Conservation (phyloP, 495 filamentous ascomycete genomes). For the Aspergillus ellipticus region DNA sequence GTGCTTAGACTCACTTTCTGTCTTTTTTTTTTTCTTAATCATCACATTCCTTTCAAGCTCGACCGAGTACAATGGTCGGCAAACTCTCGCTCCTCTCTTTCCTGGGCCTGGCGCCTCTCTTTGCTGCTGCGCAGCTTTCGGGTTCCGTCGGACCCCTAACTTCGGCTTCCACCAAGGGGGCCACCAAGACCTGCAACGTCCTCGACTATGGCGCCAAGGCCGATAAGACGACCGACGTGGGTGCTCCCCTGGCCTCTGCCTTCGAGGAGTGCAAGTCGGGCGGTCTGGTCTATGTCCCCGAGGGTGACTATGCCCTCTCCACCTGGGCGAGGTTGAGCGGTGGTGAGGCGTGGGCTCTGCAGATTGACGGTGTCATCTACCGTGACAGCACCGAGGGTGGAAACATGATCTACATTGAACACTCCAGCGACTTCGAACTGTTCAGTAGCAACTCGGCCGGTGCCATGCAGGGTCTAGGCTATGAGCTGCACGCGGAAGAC, state of each 20-base stretch:
- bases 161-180: slow-evolving; percentile 26
- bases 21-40: not conserved
- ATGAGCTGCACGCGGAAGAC: slow-evolving; percentile 32
- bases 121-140: slow-evolving; percentile 37
- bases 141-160: slow-evolving; percentile 45
- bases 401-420: slow-evolving; percentile 49
- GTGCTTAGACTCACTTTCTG: not conserved
- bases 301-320: slow-evolving; percentile 31
- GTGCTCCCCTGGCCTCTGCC: slow-evolving; percentile 42
- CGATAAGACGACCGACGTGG: slow-evolving; percentile 45
- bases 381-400: slow-evolving; percentile 41
- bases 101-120: slow-evolving; percentile 29
- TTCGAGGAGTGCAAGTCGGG: slow-evolving; percentile 41
- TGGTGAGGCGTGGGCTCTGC: slow-evolving; percentile 39
- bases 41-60: not conserved
- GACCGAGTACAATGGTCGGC: not conserved
- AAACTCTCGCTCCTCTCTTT: slow-evolving; percentile 18
- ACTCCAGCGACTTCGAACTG: slow-evolving; percentile 49
- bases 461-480: slow-evolving; percentile 51
- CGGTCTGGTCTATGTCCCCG: slow-evolving; percentile 35
- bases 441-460: slow-evolving; percentile 45
- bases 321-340: slow-evolving; percentile 36
- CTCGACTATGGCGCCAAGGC: slow-evolving; percentile 49
- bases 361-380: slow-evolving; percentile 49
- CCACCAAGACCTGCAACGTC: slow-evolving; percentile 43